phyloP scores from a whole-genome alignment of 306 rosid species.

The Pterocarpus macrocarpus region DNA sequence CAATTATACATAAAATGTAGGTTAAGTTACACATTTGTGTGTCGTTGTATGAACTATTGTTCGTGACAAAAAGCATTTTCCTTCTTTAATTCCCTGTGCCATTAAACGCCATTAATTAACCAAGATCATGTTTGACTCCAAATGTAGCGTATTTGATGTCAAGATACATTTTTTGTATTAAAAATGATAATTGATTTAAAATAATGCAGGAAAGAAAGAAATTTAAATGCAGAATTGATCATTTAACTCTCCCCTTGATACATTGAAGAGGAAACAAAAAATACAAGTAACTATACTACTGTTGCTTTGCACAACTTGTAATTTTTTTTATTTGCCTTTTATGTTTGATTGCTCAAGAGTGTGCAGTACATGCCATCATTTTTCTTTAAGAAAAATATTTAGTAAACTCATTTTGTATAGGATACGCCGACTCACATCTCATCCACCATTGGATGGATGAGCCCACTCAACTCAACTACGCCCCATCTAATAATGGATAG shows the following conservation, averaged over 20 bases:
- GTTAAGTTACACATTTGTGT: too few relatives aligned
- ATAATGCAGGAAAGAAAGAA: neutral
- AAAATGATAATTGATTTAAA: neutral
- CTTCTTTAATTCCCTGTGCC: neutral
- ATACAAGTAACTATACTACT: neutral
- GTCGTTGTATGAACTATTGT: too few relatives aligned
- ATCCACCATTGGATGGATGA: too few relatives aligned
- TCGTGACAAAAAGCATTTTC: too few relatives aligned
- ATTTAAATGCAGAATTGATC: neutral
- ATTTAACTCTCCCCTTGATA: neutral
- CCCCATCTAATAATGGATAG: too few relatives aligned
- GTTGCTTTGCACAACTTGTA: slow-evolving; percentile 12
- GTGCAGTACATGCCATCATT: neutral
- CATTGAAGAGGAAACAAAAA: slow-evolving; percentile 22
- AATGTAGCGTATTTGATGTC: slow-evolving; percentile 1
- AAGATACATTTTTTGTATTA: neutral
- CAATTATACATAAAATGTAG: too few relatives aligned
- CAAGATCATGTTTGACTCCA: slow-evolving; percentile 15
- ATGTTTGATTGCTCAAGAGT: slow-evolving; percentile 18
- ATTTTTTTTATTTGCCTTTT: neutral
- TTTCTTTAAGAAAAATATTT: too few relatives aligned
- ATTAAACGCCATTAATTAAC: slow-evolving; percentile 1
- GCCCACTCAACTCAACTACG: too few relatives aligned
- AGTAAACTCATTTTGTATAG: too few relatives aligned
- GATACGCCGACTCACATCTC: too few relatives aligned